phyloP scores from a whole-genome alignment of 2,329 filamentous ascomycete species.

The Hypoxylon sp. region DNA sequence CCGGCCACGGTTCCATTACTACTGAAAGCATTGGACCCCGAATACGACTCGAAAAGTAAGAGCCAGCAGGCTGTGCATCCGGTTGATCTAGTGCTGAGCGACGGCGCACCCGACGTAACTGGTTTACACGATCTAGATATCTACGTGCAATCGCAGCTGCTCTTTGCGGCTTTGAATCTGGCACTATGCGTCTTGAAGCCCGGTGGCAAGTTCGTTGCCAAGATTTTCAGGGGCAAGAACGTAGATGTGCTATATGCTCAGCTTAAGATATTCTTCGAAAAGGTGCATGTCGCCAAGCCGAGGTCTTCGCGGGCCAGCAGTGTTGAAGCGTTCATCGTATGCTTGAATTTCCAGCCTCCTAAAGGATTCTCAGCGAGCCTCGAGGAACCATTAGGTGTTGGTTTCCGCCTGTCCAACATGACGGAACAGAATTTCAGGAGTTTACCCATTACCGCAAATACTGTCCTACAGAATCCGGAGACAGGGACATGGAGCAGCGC shows the following conservation, averaged over 20 bases:
- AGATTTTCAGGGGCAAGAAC: slow-evolving; percentile 95
- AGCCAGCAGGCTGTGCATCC: slow-evolving; percentile 74
- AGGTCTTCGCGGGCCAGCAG: slow-evolving; percentile 95
- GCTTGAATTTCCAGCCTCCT: slow-evolving; percentile 87
- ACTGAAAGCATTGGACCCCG: slow-evolving; percentile 84
- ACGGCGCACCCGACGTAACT: slow-evolving; percentile 96
- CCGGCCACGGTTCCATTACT: slow-evolving; percentile 93
- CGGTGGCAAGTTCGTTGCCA: slow-evolving; percentile 96
- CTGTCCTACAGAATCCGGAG: slow-evolving; percentile 61
- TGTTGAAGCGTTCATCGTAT: slow-evolving; percentile 96
- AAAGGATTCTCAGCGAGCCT: slow-evolving; percentile 80
- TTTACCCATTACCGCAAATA: slow-evolving; percentile 58
- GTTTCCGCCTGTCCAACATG: slow-evolving; percentile 66
- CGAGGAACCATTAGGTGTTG: slow-evolving; percentile 79
- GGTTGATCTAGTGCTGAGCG: slow-evolving; percentile 93
- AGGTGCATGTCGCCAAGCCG: slow-evolving; percentile 92
- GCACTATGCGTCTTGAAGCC: slow-evolving; percentile 92
- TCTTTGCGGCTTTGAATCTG: slow-evolving; percentile 93
- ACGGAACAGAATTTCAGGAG: slow-evolving; percentile 58
- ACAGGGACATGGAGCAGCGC: slow-evolving; percentile 60
- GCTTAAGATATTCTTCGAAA: slow-evolving; percentile 88
- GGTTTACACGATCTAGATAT: slow-evolving; percentile 98
- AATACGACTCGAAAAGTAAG: slow-evolving; percentile 65
- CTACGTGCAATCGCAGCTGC: slow-evolving; percentile 94
- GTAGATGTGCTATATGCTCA: slow-evolving; percentile 97